These are phyloP conservation scores for Flaveria robusta DNA, from an alignment of 129 eudicot genomes.

Conservation along the genomic window DNA sequence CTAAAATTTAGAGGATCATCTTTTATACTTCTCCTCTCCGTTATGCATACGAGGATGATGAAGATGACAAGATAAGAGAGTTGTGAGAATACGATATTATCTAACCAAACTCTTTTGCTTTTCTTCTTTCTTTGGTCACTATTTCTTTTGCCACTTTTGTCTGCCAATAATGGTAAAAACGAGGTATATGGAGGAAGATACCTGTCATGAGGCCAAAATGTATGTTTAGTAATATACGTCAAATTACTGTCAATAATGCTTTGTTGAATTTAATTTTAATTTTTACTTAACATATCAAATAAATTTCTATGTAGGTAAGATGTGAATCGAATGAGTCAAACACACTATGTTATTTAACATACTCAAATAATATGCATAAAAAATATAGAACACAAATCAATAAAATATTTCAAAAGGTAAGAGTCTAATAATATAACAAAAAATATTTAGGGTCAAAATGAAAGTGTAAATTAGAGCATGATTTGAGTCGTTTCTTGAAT, in stretches of 20 bases:
- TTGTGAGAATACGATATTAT: constrained; percentile 59
- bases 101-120: constrained; percentile 21
- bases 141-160: constrained; percentile 10
- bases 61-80: constrained; percentile 63
- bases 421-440: neutral
- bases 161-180: constrained; percentile 40
- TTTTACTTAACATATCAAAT: neutral
- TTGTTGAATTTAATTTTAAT: neutral
- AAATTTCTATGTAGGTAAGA: neutral
- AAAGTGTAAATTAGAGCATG: neutral
- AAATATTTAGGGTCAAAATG: neutral
- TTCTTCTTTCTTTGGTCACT: constrained; percentile 38
- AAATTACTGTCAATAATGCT: no score
- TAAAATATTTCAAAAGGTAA: neutral
- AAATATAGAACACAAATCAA: neutral
- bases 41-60: constrained; percentile 62
- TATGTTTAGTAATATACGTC: neutral
- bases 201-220: constrained; percentile 41
- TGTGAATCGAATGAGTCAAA: neutral
- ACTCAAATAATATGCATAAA: neutral
- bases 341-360: neutral
- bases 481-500: neutral
- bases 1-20: constrained; percentile 87
- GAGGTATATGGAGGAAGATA: constrained; percentile 91
- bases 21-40: constrained; percentile 60